phyloP scores from a whole-genome alignment of 148 eudicot species.

The Dianthus caryophyllus region DNA sequence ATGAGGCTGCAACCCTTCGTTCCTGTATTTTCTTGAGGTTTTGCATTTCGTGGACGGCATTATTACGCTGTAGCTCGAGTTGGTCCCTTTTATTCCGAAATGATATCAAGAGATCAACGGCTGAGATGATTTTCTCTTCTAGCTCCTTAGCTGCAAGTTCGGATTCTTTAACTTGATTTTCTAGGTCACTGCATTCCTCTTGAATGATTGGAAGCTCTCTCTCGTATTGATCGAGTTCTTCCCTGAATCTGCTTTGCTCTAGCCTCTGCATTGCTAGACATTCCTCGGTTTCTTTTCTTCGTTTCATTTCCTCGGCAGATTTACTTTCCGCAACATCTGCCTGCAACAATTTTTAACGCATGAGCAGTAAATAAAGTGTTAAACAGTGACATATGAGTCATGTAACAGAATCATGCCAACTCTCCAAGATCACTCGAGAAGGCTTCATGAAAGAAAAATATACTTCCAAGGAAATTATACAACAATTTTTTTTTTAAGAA shows the following conservation, averaged over 20 bases:
- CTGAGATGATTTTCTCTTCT: slow-evolving; percentile 69
- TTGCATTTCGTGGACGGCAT: slow-evolving; percentile 35
- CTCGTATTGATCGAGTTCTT: slow-evolving; percentile 33
- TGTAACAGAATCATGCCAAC: background rate
- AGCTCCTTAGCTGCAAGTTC: slow-evolving; percentile 41
- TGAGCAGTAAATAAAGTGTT: background rate
- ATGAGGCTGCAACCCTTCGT: slow-evolving; percentile 18
- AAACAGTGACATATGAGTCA: background rate
- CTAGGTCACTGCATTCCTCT: slow-evolving; percentile 43
- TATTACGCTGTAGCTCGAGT: slow-evolving; percentile 46
- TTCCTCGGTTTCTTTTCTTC: slow-evolving; percentile 46
- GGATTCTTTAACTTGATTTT: slow-evolving; percentile 45
- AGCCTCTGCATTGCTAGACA: slow-evolving; percentile 33
- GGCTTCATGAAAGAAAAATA: too few species aligned
- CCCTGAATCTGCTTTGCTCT: slow-evolving; percentile 46
- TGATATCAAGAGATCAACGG: slow-evolving; percentile 59
- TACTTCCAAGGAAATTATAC: too few species aligned
- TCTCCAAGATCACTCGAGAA: too few species aligned
- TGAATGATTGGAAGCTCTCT: slow-evolving; percentile 47
- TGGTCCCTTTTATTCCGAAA: slow-evolving; percentile 56
- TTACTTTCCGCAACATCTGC: slow-evolving; percentile 51
- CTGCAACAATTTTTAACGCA: slow-evolving; percentile 34
- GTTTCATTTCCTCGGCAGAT: slow-evolving; percentile 33
- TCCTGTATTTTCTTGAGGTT: slow-evolving; percentile 27
- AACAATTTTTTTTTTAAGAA: too few species aligned